Percentiles rank a stretch among this genome's conserved stretches.
Evolutionary conservation across 2,329 filamentous ascomycete species (phyloP).

Genomic region (Fusarium armeniacum): DNA sequence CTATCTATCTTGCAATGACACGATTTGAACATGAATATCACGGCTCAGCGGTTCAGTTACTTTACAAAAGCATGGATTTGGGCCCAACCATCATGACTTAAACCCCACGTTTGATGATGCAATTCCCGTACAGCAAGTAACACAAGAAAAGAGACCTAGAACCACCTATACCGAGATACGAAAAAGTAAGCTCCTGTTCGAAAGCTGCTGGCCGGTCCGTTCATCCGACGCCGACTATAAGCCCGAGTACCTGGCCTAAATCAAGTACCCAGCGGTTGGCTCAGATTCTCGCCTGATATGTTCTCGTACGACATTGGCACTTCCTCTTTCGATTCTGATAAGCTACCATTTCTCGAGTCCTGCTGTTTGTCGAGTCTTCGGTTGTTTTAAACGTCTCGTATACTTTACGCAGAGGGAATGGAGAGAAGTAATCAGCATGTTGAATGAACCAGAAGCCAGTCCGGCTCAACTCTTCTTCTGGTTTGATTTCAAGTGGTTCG

Average conservation of each 20-base stretch:
- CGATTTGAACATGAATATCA: neutral
- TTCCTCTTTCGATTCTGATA: conserved; percentile 32
- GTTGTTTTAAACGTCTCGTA: neutral
- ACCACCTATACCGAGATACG: conserved; percentile 7
- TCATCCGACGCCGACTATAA: conserved; percentile 25
- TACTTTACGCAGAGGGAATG: neutral
- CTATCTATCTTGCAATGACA: neutral
- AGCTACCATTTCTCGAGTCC: conserved; percentile 6
- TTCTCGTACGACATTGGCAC: conserved; percentile 40
- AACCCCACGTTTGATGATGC: conserved; percentile 19
- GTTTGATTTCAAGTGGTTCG: conserved; percentile 21
- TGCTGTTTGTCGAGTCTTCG: conserved; percentile 11
- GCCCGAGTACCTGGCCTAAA: neutral
- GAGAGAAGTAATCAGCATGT: neutral
- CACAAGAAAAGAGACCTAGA: conserved; percentile 3
- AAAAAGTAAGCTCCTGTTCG: neutral
- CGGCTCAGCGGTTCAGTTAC: neutral
- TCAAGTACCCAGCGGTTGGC: neutral
- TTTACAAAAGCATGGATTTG: neutral
- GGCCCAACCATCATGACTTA: conserved; percentile 23
- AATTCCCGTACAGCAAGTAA: conserved; percentile 11
- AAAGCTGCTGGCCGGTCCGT: conserved; percentile 20
- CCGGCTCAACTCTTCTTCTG: conserved; percentile 28
- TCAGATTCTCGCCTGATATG: conserved; percentile 8
- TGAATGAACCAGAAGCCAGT: conserved; percentile 31